These are phyloP conservation scores for Salvia splendens DNA, from an alignment of 257 asterid species.

Conservation along the genomic window DNA sequence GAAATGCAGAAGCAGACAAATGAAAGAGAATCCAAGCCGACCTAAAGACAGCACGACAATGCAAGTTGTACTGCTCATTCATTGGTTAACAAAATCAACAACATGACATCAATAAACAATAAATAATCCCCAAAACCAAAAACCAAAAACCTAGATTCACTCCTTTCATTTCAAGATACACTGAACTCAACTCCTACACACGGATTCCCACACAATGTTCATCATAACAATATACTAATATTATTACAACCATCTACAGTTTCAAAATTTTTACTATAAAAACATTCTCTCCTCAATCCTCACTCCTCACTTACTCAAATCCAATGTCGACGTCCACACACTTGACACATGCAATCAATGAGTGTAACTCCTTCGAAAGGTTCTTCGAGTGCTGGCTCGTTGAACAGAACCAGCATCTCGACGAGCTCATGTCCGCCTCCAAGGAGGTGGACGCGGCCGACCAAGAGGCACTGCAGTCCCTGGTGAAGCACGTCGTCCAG, in stretches of 20 bases:
- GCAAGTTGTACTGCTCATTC: neutral
- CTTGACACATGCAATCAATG: conserved; percentile 11
- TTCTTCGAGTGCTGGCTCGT: conserved; percentile 55
- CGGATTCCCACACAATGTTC: no score
- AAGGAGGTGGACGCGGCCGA: conserved; percentile 5
- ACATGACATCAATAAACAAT: neutral
- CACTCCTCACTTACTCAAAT: neutral
- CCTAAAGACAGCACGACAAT: no score
- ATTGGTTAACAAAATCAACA: neutral
- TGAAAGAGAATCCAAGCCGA: no score
- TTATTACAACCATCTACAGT: neutral
- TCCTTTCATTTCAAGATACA: neutral
- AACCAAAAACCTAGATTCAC: neutral
- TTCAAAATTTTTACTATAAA: neutral
- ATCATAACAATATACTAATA: no score
- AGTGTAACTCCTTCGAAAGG: conserved; percentile 34
- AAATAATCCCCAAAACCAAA: neutral
- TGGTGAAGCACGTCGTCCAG: conserved; percentile 37
- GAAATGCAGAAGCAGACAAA: no score
- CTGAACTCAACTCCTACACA: neutral
- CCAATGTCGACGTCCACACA: conserved; percentile 14
- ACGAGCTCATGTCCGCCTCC: conserved; percentile 45
- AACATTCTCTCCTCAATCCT: neutral
- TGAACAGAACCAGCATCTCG: conserved; percentile 49
- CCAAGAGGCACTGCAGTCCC: neutral